These are phyloP conservation scores for Madurella fahalii DNA, from an alignment of 2,329 filamentous ascomycete species.

Conservation along the genomic window DNA sequence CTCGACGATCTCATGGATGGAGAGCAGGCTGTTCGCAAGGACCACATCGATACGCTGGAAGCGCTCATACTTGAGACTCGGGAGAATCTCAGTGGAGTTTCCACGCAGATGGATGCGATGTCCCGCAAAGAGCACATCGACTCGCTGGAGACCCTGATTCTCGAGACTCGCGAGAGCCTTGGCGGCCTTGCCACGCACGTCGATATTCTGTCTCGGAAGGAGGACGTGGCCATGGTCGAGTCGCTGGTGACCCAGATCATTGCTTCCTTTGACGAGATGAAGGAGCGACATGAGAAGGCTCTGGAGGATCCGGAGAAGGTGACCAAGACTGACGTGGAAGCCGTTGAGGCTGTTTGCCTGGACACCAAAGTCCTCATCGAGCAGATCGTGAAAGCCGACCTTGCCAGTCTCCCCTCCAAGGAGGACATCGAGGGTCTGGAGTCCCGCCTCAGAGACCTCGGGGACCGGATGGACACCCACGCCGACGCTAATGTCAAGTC, in stretches of 20 bases:
- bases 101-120: constrained; percentile 62
- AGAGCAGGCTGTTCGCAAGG: constrained; percentile 64
- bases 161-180: constrained; percentile 72
- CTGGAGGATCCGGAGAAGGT: constrained; percentile 60
- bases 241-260: constrained; percentile 75
- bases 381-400: constrained; percentile 66
- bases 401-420: constrained; percentile 68
- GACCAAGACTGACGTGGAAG: constrained; percentile 77
- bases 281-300: constrained; percentile 50
- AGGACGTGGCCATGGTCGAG: constrained; percentile 74
- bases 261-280: constrained; percentile 70
- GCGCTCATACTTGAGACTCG: constrained; percentile 65
- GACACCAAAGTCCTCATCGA: constrained; percentile 79
- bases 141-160: constrained; percentile 60
- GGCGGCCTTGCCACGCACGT: constrained; percentile 62
- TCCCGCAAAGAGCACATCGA: constrained; percentile 63
- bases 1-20: constrained; percentile 76
- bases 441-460: constrained; percentile 64
- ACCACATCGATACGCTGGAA: constrained; percentile 64
- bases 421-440: constrained; percentile 70
- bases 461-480: constrained; percentile 59
- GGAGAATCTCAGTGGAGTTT: constrained; percentile 65
- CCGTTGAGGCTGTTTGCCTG: constrained; percentile 74
- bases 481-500: constrained; percentile 72
- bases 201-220: constrained; percentile 68